Evolutionary conservation across 495 filamentous ascomycete genomes (phyloP).

Genomic region (Thermothielavioides terrestris): DNA sequence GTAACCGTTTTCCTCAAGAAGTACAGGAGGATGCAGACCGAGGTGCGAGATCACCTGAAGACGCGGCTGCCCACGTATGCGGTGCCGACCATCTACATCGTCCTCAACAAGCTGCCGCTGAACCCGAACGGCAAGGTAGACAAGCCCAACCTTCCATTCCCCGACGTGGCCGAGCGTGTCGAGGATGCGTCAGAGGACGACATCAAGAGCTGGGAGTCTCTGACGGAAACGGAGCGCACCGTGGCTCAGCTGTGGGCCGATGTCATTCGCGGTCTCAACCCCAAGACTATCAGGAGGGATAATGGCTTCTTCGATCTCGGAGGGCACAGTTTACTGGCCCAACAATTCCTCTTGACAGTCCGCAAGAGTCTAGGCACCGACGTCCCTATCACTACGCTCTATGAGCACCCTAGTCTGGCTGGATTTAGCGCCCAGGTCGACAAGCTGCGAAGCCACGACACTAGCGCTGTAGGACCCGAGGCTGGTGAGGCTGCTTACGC

Average conservation of each 20-base stretch:
- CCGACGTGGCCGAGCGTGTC: constrained; percentile 51
- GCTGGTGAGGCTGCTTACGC: constrained; percentile 64
- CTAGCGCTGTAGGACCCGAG: constrained; percentile 30
- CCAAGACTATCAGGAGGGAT: constrained; percentile 53
- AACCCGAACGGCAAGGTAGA: constrained; percentile 97
- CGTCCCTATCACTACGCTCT: constrained; percentile 68
- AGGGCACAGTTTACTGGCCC: constrained; percentile 79
- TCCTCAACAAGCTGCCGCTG: constrained; percentile 70
- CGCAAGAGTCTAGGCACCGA: constrained; percentile 57
- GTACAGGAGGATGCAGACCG: constrained; percentile 58
- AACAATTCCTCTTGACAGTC: constrained; percentile 66
- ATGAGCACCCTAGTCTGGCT: constrained; percentile 63
- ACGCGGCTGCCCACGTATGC: constrained; percentile 72
- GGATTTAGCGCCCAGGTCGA: constrained; percentile 72
- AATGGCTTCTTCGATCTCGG: constrained; percentile 81
- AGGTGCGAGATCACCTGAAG: constrained; percentile 67
- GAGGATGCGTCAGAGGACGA: constrained; percentile 55
- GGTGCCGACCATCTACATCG: constrained; percentile 70
- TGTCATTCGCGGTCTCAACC: constrained; percentile 47
- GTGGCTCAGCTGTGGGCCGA: constrained; percentile 33
- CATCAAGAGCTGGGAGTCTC: constrained; percentile 57
- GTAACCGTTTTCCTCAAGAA: constrained; percentile 46
- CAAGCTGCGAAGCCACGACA: constrained; percentile 34
- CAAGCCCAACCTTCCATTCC: constrained; percentile 83
- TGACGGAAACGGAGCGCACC: constrained; percentile 35